These are phyloP conservation scores for Aspergillus puulaauensis DNA, from an alignment of 2,329 filamentous ascomycete species.

Conservation along the genomic window DNA sequence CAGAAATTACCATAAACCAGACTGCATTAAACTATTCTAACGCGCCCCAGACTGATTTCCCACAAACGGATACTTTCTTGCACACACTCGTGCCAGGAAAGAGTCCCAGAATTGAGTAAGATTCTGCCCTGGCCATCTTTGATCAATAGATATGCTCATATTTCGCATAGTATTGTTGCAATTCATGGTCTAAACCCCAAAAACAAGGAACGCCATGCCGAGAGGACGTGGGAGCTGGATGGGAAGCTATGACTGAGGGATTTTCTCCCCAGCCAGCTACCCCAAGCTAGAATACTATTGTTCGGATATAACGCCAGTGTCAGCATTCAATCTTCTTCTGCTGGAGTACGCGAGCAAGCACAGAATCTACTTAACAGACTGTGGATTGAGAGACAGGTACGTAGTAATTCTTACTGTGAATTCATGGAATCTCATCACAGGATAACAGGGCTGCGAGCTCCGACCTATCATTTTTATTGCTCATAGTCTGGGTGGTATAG, in stretches of 20 bases:
- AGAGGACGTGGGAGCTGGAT: constrained; percentile 19
- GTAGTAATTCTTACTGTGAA: not conserved
- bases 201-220: constrained; percentile 16
- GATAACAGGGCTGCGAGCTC: constrained; percentile 4
- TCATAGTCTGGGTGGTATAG: constrained; percentile 29
- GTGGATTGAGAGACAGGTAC: constrained; percentile 14
- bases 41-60: not conserved
- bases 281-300: constrained; percentile 22
- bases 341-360: constrained; percentile 22
- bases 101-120: constrained; percentile 14
- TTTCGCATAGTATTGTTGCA: constrained; percentile 20
- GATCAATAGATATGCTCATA: not conserved
- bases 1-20: not conserved
- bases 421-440: not conserved
- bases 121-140: not conserved
- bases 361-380: constrained; percentile 20
- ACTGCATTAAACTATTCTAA: not conserved
- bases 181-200: constrained; percentile 24
- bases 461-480: constrained; percentile 27
- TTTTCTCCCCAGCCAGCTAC: constrained; percentile 22
- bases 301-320: constrained; percentile 31
- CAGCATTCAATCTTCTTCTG: constrained; percentile 21
- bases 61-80: constrained; percentile 5
- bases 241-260: constrained; percentile 21
- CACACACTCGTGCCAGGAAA: constrained; percentile 10